A percentile compares a stretch with the other conserved stretches of the same genome.
Conservation (phyloP, 345 rosid species). For the Reutealis trisperma region DNA sequence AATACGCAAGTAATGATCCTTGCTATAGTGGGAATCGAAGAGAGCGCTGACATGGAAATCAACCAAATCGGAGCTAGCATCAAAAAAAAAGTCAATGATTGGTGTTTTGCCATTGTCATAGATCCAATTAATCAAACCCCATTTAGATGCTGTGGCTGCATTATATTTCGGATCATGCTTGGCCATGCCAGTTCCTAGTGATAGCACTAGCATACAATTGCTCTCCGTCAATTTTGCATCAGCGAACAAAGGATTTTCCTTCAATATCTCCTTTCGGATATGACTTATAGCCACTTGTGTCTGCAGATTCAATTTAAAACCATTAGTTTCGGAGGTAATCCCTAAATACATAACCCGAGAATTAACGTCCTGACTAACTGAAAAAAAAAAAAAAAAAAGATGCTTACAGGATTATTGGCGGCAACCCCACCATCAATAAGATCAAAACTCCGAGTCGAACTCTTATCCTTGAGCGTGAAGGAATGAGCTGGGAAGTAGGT, state of each 20-base stretch:
- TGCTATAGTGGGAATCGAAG: constrained; percentile 2
- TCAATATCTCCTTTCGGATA: constrained; percentile 15
- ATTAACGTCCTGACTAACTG: no score
- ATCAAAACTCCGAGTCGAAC: constrained; percentile 12
- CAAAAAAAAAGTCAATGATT: constrained; percentile 14
- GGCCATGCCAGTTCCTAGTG: constrained; percentile 29
- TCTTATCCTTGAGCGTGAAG: constrained; percentile 17
- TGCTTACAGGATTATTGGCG: constrained; percentile 34
- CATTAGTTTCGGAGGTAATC: no score
- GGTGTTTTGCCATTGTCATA: constrained; percentile 13
- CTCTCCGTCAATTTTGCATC: constrained; percentile 3
- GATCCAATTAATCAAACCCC: constrained; percentile 29
- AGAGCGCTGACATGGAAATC: constrained; percentile 19
- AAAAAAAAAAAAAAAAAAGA: no score
- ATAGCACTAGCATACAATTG: constrained; percentile 20
- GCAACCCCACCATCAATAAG: constrained; percentile 39
- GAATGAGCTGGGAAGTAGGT: constrained; percentile 27
- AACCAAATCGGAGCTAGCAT: constrained; percentile 22
- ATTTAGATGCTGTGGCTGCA: constrained; percentile 24
- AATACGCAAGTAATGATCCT: constrained; percentile 21
- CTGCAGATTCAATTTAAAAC: constrained; percentile 5
- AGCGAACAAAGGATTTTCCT: background rate
- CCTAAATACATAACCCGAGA: no score
- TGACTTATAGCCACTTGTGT: constrained; percentile 18
- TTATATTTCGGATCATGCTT: constrained; percentile 24